Evolutionary conservation across 2,329 filamentous ascomycete species (phyloP).

Genomic region (Teratosphaeria epicoccoides): DNA sequence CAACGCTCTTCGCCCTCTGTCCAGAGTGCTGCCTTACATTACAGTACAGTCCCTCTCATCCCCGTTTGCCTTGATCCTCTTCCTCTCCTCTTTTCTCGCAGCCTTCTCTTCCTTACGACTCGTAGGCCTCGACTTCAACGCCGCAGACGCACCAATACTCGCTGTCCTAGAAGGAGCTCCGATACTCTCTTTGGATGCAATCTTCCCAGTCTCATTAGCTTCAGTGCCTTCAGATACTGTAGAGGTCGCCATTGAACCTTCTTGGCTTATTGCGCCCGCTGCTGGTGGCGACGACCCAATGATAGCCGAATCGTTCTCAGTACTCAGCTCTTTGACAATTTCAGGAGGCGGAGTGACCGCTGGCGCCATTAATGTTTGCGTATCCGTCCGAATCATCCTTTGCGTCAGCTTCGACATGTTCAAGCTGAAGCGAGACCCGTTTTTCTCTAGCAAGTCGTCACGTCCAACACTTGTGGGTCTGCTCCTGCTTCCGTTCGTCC

Average conservation of each 20-base stretch:
- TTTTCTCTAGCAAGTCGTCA: constrained; percentile 7
- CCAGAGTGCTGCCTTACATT: constrained; percentile 26
- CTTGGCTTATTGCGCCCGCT: not conserved
- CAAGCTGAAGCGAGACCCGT: constrained; percentile 29
- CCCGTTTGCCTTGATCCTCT: constrained; percentile 14
- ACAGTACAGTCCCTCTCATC: constrained; percentile 36
- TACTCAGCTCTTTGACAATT: constrained; percentile 2
- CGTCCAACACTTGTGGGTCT: constrained; percentile 29
- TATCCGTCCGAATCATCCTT: constrained; percentile 23
- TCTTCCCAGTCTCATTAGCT: not conserved
- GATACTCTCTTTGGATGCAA: not conserved
- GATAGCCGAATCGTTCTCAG: not conserved
- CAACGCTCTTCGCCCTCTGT: not conserved
- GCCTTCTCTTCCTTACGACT: constrained; percentile 21
- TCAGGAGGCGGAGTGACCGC: constrained; percentile 7
- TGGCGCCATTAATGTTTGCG: constrained; percentile 1
- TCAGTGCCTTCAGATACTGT: not conserved
- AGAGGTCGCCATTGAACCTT: constrained; percentile 1
- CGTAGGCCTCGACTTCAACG: not conserved
- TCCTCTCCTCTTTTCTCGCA: constrained; percentile 17
- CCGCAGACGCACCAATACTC: not conserved
- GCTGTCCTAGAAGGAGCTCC: not conserved
- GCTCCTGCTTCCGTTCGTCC: constrained; percentile 26
- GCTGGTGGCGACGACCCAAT: not conserved
- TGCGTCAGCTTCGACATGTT: constrained; percentile 26